Evolutionary conservation across 106 monocot species (phyloP), one percentile per base, ranked within the genome.

Genomic region (Xerophyta viscosa): DNA sequence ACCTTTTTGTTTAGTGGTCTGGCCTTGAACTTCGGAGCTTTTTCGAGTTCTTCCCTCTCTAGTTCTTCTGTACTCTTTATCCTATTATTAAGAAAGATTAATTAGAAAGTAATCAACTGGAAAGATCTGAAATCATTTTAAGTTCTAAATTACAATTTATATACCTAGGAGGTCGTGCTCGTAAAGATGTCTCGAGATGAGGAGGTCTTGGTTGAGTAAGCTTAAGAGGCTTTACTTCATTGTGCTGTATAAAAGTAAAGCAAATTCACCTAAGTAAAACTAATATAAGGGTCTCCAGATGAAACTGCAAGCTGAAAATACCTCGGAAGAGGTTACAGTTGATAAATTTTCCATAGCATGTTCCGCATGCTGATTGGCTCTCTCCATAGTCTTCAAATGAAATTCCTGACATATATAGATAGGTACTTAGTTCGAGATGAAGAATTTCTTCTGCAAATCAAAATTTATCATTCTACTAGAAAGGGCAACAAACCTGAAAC

Each of bases 1-100:
- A 98, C 96, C 89, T 86, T 90, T 50, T 75, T 90, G 37, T 90
- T 86, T 5, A 98, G 52, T 63, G 90, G 89, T 46, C 73, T 82
- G 48, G 96, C 96, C 81, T 98, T 98, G 59, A 98, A 98, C 57
- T 82, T 89, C 41, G 85, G 89, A 56, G 82, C 52, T 49, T 86
- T 90, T 60, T 79, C 71, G 15, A 98, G 64, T 77, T 86, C 89
- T 42, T 90, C 96, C 28, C 71, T 15, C 60, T 98, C 86, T 53
- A 82, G 44, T 52, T 98, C 96, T 52, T 76, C 55, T 52, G 89
- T 74, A 31, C 81, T 78, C 68, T 90, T 98, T 11, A 72, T 75
- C 52, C 96, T 96, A 56, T 57, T 29, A 17, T 8, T 15, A 54
- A 6, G 15, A 44, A 9, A 44, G 7, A 17, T 14, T 14, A 14